phyloP scores from a whole-genome alignment of 1,139 yeast genomes.

The Suhomyces wounanorum region DNA sequence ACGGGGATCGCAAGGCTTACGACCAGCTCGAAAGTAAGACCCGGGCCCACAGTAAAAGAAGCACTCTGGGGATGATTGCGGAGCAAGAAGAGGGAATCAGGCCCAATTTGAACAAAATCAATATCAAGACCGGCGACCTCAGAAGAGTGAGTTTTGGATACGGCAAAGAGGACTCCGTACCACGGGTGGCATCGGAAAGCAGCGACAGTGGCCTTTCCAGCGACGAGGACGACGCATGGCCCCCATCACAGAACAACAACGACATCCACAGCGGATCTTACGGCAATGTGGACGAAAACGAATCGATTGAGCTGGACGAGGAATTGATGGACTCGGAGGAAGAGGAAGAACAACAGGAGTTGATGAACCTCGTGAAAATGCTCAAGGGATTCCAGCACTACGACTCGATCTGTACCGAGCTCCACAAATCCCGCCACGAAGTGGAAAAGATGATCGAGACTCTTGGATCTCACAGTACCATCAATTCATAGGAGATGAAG shows the following conservation, averaged over 20 bases:
- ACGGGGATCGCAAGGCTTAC: conserved; percentile 30
- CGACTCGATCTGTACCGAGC: conserved; percentile 73
- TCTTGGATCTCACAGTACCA: conserved; percentile 45
- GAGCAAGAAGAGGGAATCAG: conserved; percentile 5
- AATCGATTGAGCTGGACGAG: conserved; percentile 9
- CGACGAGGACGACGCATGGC: conserved; percentile 5
- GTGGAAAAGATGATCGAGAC: conserved; percentile 51
- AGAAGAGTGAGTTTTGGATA: conserved; percentile 42
- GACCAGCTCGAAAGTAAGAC: conserved; percentile 30
- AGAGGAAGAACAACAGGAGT: conserved; percentile 32
- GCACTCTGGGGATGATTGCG: conserved; percentile 4
- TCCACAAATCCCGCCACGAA: conserved; percentile 57
- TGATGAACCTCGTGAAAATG: conserved; percentile 43
- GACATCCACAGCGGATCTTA: not conserved
- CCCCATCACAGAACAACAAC: not conserved
- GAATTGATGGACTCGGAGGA: conserved; percentile 11
- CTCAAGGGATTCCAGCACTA: conserved; percentile 61
- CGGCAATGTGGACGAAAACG: conserved; percentile 13
- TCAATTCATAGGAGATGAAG: conserved; percentile 31
- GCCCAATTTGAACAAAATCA: conserved; percentile 28
- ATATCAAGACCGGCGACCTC: conserved; percentile 23
- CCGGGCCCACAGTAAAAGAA: conserved; percentile 10
- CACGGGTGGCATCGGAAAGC: not conserved
- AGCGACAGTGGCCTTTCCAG: conserved; percentile 10
- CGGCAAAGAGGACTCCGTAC: conserved; percentile 18